Evolutionary conservation across 2,329 filamentous ascomycete genomes (phyloP).

Genomic region (Drechslerella coelobrocha): DNA sequence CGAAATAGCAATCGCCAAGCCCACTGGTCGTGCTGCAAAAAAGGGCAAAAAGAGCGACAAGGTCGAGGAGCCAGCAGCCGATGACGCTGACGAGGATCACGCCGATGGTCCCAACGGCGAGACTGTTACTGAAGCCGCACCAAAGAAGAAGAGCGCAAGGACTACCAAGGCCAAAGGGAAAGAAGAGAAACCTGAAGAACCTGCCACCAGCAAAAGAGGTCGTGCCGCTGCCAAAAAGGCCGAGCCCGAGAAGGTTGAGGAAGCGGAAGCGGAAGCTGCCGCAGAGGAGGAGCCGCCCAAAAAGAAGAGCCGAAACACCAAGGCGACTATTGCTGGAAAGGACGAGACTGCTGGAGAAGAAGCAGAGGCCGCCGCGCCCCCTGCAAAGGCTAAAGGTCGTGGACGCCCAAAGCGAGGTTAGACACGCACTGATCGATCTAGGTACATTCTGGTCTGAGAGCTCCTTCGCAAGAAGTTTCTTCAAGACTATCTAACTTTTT

Average conservation of each 20-base stretch:
- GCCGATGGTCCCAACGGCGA: slow-evolving; percentile 18
- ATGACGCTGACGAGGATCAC: slow-evolving; percentile 5
- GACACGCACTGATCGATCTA: background rate
- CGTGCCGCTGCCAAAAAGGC: slow-evolving; percentile 24
- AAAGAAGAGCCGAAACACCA: slow-evolving; percentile 26
- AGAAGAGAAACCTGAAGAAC: slow-evolving; percentile 24
- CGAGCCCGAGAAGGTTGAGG: slow-evolving; percentile 9
- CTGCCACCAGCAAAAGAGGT: slow-evolving; percentile 5
- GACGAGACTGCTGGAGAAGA: slow-evolving; percentile 19
- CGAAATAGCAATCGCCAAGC: slow-evolving; percentile 42
- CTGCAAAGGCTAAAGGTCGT: slow-evolving; percentile 26
- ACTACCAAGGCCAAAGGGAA: slow-evolving; percentile 15
- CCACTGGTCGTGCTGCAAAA: slow-evolving; percentile 21
- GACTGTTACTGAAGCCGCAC: slow-evolving; percentile 7
- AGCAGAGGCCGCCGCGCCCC: slow-evolving; percentile 12
- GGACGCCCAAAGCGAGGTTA: slow-evolving; percentile 36
- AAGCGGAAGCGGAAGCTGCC: slow-evolving; percentile 8
- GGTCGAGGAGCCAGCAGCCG: slow-evolving; percentile 6
- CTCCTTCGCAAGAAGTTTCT: too few relatives aligned
- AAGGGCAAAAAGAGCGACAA: slow-evolving; percentile 29
- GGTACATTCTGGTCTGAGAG: too few relatives aligned
- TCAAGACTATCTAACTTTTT: too few relatives aligned
- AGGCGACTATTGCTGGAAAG: slow-evolving; percentile 33
- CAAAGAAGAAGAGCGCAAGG: slow-evolving; percentile 16
- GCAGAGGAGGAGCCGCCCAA: slow-evolving; percentile 27